A percentile compares a stretch with the other conserved stretches of the same genome.
phyloP scores from a whole-genome alignment of 1,284 basidiomycete species.

The Singerocomus rubriflavus region DNA sequence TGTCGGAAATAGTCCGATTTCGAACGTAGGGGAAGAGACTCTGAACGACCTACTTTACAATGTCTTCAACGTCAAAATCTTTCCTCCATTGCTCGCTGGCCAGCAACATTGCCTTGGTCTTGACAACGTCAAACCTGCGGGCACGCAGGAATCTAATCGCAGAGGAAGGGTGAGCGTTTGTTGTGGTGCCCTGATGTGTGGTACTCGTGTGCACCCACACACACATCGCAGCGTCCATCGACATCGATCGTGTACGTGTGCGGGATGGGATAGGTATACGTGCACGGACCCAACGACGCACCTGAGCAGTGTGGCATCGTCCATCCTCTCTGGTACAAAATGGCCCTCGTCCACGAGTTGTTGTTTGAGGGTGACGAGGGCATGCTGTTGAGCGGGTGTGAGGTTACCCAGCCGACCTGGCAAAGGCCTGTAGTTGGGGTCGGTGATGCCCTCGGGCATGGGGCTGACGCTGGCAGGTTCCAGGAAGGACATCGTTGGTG shows the following conservation, averaged over 20 bases:
- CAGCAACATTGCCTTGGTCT: conserved; percentile 84
- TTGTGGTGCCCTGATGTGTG: background rate
- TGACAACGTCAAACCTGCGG: conserved; percentile 85
- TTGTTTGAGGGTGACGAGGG: conserved; percentile 71
- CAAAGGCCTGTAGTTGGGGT: conserved; percentile 66
- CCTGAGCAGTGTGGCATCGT: conserved; percentile 78
- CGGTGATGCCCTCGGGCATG: conserved; percentile 59
- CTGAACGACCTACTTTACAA: conserved; percentile 63
- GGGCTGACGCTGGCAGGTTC: conserved; percentile 45
- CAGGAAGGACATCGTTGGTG: conserved; percentile 23
- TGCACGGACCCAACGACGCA: conserved; percentile 29
- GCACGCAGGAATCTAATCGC: conserved; percentile 79
- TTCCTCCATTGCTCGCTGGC: conserved; percentile 89
- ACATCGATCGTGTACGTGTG: conserved; percentile 8
- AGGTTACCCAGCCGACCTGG: conserved; percentile 86
- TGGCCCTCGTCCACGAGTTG: conserved; percentile 60
- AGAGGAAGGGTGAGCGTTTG: background rate
- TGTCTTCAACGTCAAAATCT: conserved; percentile 85
- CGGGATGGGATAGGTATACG: background rate
- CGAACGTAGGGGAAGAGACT: no score
- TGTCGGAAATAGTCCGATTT: no score
- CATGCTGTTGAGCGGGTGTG: conserved; percentile 64
- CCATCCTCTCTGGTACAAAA: conserved; percentile 72
- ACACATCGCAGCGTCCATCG: conserved; percentile 8
- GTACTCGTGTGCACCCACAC: background rate